Evolutionary conservation across 768 basidiomycete genomes (phyloP).

Genomic region (Lentinula lateritia): DNA sequence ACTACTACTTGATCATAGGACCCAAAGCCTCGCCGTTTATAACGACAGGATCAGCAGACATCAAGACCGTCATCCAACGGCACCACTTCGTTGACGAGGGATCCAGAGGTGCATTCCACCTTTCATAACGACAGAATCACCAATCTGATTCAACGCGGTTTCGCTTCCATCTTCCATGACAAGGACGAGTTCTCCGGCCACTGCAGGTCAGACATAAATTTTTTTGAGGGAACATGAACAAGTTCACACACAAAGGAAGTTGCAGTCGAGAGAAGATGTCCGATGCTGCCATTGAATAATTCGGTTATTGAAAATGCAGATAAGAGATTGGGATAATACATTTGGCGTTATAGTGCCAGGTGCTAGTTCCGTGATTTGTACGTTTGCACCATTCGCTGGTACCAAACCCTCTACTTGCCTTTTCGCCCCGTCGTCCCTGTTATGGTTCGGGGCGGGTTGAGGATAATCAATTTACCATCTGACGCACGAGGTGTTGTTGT

Average conservation of each 20-base stretch:
- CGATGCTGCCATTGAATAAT: constrained; percentile 29
- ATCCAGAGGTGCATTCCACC: constrained; percentile 62
- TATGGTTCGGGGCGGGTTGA: not conserved
- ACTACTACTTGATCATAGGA: constrained; percentile 17
- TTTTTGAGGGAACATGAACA: not conserved
- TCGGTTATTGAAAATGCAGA: not conserved
- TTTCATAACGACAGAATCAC: constrained; percentile 51
- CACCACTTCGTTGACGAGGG: constrained; percentile 41
- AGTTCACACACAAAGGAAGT: constrained; percentile 42
- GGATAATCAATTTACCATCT: not conserved
- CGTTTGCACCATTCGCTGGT: constrained; percentile 37
- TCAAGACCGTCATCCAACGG: constrained; percentile 46
- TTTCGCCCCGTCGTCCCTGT: constrained; percentile 46
- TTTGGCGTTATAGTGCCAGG: constrained; percentile 45
- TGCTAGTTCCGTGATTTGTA: constrained; percentile 49
- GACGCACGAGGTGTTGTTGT: constrained; percentile 43
- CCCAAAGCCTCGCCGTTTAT: constrained; percentile 36
- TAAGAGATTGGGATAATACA: constrained; percentile 23
- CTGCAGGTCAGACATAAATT: constrained; percentile 20
- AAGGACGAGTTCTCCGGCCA: constrained; percentile 49
- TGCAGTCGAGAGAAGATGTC: constrained; percentile 56
- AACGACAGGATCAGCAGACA: constrained; percentile 50
- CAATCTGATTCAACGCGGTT: constrained; percentile 45
- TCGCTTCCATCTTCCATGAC: constrained; percentile 53
- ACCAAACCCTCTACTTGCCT: constrained; percentile 39